Conservation (phyloP, 805 yeast species). For the Cyberlindnera japonica region DNA sequence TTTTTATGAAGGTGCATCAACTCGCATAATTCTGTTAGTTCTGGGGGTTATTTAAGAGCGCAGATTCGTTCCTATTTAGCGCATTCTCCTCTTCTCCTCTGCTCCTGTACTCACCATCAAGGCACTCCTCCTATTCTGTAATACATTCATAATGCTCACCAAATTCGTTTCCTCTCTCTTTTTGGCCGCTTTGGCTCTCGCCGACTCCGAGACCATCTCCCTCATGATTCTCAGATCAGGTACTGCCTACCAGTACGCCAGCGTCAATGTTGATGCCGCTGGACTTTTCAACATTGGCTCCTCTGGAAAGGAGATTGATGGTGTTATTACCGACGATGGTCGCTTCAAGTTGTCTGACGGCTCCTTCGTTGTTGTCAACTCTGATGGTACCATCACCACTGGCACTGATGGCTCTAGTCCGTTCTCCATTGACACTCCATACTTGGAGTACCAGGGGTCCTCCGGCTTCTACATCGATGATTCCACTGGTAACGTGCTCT, state of each 20-base stretch:
- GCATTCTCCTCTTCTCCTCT: no score
- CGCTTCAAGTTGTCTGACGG: slow-evolving; percentile 28
- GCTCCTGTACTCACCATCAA: no score
- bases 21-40: no score
- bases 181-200: slow-evolving; percentile 28
- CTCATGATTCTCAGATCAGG: slow-evolving; percentile 33
- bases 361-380: slow-evolving; percentile 25
- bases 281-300: slow-evolving; percentile 11
- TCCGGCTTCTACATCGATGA: slow-evolving; percentile 36
- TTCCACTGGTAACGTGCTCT: slow-evolving; percentile 15
- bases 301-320: slow-evolving; percentile 4
- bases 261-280: slow-evolving; percentile 21
- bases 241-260: slow-evolving; percentile 29
- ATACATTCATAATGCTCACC: neutral
- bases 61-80: no score
- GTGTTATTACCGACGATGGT: slow-evolving; percentile 31
- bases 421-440: slow-evolving; percentile 35
- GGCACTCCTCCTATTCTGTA: no score
- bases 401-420: slow-evolving; percentile 32
- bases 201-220: slow-evolving; percentile 36
- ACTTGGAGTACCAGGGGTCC: slow-evolving; percentile 33
- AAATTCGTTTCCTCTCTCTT: slow-evolving; percentile 15
- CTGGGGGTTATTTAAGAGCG: no score
- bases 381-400: slow-evolving; percentile 25
- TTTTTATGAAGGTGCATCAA: no score